Conservation (phyloP, 2,329 filamentous ascomycete species). For the Colletotrichum kahawae region DNA sequence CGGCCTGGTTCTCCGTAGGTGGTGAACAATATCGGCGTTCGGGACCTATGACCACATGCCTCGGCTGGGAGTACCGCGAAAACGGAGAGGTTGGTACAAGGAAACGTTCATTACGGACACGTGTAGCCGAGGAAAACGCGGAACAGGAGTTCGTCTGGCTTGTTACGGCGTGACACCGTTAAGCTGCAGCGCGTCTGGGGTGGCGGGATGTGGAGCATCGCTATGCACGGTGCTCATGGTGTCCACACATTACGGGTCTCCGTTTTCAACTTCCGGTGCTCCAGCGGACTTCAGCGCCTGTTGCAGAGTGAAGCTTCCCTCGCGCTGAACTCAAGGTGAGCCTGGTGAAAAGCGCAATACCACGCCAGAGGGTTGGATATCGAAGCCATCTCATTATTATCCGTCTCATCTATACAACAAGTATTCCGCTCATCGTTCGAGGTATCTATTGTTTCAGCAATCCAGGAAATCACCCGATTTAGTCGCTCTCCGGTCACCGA, state of each 20-base stretch:
- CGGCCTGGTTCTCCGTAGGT: neutral
- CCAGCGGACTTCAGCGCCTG: slow-evolving; percentile 18
- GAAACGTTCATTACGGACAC: neutral
- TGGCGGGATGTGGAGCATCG: neutral
- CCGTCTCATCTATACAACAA: neutral
- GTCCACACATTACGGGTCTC: slow-evolving; percentile 4
- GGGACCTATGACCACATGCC: slow-evolving; percentile 23
- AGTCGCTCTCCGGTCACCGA: neutral
- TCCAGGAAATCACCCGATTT: neutral
- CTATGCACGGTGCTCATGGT: slow-evolving; percentile 15
- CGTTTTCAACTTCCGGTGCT: slow-evolving; percentile 17
- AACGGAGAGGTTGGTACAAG: neutral
- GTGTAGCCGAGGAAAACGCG: neutral
- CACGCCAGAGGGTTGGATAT: neutral
- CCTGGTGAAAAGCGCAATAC: neutral
- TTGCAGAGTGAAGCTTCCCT: slow-evolving; percentile 10
- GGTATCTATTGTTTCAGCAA: neutral
- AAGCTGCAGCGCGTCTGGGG: neutral
- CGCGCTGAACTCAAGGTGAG: slow-evolving; percentile 14
- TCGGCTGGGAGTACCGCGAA: slow-evolving; percentile 12
- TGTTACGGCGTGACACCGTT: neutral
- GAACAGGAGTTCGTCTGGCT: neutral
- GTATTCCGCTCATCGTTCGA: neutral
- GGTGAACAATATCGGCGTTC: slow-evolving; percentile 2
- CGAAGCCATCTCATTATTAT: neutral